Conservation (phyloP, 495 filamentous ascomycete genomes). For the Haplographium delicatum region DNA sequence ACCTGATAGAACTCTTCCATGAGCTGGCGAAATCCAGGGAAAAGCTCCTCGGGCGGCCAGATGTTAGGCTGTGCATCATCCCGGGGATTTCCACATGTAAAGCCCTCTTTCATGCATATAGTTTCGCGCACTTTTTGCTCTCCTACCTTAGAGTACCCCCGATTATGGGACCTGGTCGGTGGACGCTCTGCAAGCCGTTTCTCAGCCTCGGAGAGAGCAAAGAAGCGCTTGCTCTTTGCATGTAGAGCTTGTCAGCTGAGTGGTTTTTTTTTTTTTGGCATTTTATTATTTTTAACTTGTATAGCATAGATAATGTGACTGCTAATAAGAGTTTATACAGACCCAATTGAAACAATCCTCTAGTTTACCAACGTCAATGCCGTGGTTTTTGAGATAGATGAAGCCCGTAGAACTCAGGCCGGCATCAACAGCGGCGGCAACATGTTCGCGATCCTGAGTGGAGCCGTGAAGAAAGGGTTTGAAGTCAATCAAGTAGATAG, state of each 20-base stretch:
- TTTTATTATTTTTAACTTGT: too few species aligned
- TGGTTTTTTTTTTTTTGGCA: too few species aligned
- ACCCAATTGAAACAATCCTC: neutral
- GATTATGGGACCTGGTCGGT: neutral
- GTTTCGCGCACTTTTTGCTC: neutral
- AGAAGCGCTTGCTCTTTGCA: neutral
- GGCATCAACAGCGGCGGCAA: neutral
- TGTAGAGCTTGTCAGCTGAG: too few species aligned
- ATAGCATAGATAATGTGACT: too few species aligned
- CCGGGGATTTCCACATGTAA: neutral
- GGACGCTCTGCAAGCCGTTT: neutral
- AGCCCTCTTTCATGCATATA: neutral
- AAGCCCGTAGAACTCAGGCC: neutral
- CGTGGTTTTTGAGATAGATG: neutral
- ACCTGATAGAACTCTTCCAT: slow-evolving; percentile 47
- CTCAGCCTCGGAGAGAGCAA: neutral
- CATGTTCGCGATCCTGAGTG: neutral
- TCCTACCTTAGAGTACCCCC: neutral
- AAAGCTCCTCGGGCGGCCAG: slow-evolving; percentile 50
- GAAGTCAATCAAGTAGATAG: neutral
- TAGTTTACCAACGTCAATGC: neutral
- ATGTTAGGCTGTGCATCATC: slow-evolving; percentile 47
- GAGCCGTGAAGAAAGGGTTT: neutral
- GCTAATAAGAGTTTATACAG: neutral
- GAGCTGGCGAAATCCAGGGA: slow-evolving; percentile 55